Conservation (phyloP, 177 flowering plant genomes). For the Telopea speciosissima region DNA sequence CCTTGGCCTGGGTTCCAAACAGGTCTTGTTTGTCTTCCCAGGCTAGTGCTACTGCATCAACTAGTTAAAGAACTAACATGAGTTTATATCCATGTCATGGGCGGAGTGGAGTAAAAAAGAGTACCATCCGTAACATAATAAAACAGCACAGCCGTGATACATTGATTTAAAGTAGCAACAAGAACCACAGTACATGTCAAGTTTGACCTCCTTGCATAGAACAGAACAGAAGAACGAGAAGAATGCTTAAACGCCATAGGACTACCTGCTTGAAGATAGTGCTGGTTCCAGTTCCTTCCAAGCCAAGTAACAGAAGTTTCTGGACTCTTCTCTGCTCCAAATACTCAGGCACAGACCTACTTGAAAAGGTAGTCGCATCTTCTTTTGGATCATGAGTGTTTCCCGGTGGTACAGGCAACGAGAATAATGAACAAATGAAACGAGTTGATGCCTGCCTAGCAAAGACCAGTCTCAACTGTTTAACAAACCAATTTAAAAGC, state of each 20-base stretch:
- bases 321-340: slow-evolving; percentile 36
- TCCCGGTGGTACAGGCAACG: slow-evolving; percentile 49
- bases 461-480: slow-evolving; percentile 23
- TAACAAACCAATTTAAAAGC: slow-evolving; percentile 11
- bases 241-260: not conserved
- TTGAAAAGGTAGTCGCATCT: slow-evolving; percentile 23
- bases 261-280: slow-evolving; percentile 30
- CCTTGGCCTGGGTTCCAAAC: too few relatives aligned
- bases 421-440: slow-evolving; percentile 42
- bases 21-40: too few relatives aligned
- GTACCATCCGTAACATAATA: not conserved
- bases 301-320: slow-evolving; percentile 34
- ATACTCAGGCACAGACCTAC: slow-evolving; percentile 36
- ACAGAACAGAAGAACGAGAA: not conserved
- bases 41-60: too few relatives aligned
- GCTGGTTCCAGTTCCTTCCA: slow-evolving; percentile 36
- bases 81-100: not conserved
- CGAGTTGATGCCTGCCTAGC: slow-evolving; percentile 58
- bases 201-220: not conserved
- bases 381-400: slow-evolving; percentile 25
- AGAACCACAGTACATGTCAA: not conserved
- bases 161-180: not conserved
- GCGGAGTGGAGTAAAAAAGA: not conserved
- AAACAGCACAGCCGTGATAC: not conserved
- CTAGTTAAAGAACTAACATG: not conserved